These are phyloP conservation scores for Pythium pyrilobum DNA, from an alignment of 352 stramenopile species.

Conservation along the genomic window DNA sequence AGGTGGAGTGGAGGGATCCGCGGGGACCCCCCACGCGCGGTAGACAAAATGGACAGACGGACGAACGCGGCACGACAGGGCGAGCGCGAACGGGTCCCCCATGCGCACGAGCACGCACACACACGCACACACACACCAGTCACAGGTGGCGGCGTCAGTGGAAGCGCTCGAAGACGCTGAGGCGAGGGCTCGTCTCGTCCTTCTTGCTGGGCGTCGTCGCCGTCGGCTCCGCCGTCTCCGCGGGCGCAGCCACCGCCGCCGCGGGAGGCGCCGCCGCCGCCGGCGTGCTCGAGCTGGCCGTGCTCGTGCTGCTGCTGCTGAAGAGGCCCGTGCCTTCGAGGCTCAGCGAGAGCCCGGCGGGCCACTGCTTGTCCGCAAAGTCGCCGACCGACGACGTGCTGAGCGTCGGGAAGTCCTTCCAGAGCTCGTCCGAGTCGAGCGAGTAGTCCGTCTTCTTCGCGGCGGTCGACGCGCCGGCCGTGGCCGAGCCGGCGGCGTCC, in stretches of 20 bases:
- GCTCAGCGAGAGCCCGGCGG: conserved; percentile 49
- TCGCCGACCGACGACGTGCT: conserved; percentile 21
- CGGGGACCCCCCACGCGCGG: conserved; percentile 7
- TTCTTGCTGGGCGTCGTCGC: conserved; percentile 34
- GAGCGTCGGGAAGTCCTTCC: conserved; percentile 68
- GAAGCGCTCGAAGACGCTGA: conserved; percentile 83
- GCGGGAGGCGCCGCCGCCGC: neutral
- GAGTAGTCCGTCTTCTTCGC: conserved; percentile 49
- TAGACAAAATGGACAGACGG: conserved; percentile 25
- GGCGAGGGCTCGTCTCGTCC: conserved; percentile 65
- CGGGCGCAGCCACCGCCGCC: neutral
- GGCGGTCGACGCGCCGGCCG: conserved; percentile 12
- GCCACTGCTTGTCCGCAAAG: conserved; percentile 49
- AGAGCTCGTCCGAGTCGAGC: conserved; percentile 61
- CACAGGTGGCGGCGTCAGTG: conserved; percentile 36
- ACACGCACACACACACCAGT: conserved; percentile 5
- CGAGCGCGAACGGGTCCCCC: neutral
- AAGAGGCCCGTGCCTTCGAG: conserved; percentile 35
- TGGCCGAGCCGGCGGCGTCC: conserved; percentile 3
- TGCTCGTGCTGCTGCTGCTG: conserved; percentile 19
- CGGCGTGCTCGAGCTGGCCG: conserved; percentile 5
- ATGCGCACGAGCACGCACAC: neutral
- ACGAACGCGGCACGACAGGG: neutral
- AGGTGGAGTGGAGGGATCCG: conserved; percentile 38
- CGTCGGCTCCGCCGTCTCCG: conserved; percentile 3